Conservation (phyloP, 257 asterid genomes). For the Solanum infundibuliforme region DNA sequence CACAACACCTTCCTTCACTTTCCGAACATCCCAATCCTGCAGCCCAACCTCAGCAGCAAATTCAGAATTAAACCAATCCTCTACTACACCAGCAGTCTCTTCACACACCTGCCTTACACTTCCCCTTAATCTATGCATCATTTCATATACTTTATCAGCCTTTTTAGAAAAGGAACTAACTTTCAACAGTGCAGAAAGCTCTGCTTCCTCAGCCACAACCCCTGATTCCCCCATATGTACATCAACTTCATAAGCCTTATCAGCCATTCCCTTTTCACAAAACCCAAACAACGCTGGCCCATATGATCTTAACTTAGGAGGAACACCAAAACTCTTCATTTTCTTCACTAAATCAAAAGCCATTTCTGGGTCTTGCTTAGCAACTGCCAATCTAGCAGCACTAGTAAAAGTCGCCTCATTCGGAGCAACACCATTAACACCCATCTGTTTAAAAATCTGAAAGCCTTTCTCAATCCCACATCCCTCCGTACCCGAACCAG, state of each 20-base stretch:
- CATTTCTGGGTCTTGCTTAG: slow-evolving; percentile 67
- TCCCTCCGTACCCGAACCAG: slow-evolving; percentile 8
- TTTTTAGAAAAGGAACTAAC: slow-evolving; percentile 48
- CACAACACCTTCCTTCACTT: slow-evolving; percentile 56
- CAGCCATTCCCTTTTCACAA: slow-evolving; percentile 55
- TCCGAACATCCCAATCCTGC: slow-evolving; percentile 54
- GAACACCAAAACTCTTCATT: slow-evolving; percentile 57
- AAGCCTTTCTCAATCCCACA: slow-evolving; percentile 56
- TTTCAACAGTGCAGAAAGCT: slow-evolving; percentile 63
- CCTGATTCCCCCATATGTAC: slow-evolving; percentile 67
- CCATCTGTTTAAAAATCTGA: slow-evolving; percentile 69
- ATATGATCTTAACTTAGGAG: slow-evolving; percentile 78
- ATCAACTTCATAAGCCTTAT: slow-evolving; percentile 77
- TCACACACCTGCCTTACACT: slow-evolving; percentile 82
- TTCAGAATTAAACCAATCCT: slow-evolving; percentile 70
- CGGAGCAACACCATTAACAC: slow-evolving; percentile 47
- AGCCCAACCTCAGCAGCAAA: slow-evolving; percentile 51
- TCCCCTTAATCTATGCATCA: slow-evolving; percentile 79
- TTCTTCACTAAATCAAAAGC: slow-evolving; percentile 71
- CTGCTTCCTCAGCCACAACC: slow-evolving; percentile 67
- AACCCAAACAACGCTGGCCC: slow-evolving; percentile 86
- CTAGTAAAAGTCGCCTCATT: slow-evolving; percentile 89
- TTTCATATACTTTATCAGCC: slow-evolving; percentile 70
- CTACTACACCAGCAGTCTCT: slow-evolving; percentile 54
- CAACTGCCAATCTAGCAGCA: slow-evolving; percentile 85